A percentile compares a stretch with the other conserved stretches of the same genome.
phyloP scores from a whole-genome alignment of 345 rosid species.

The Carallia brachiata region DNA sequence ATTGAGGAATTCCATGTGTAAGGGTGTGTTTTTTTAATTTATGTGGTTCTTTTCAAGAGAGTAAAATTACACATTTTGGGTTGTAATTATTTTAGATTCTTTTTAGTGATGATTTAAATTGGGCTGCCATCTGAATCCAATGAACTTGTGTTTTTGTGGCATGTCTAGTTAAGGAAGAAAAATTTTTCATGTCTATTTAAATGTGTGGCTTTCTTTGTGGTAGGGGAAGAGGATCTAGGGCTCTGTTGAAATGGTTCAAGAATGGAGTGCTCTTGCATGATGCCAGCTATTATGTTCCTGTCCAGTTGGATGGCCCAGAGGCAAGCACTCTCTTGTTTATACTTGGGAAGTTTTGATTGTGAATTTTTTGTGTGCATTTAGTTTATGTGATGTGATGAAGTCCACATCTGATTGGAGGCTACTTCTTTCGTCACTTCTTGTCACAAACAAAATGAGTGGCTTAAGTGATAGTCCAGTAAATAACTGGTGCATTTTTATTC shows the following conservation, averaged over 20 bases:
- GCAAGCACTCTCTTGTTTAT: constrained; percentile 40
- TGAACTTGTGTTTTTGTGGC: no score
- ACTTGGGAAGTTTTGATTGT: background rate
- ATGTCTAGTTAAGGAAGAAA: no score
- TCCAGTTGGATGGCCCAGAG: constrained; percentile 79
- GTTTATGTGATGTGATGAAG: background rate
- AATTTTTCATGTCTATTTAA: background rate
- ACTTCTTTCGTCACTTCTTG: background rate
- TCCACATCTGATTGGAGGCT: background rate
- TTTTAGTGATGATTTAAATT: no score
- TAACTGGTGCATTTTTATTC: background rate
- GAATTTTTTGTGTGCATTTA: background rate
- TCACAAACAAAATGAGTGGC: background rate
- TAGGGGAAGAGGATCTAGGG: constrained; percentile 91
- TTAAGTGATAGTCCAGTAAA: no score
- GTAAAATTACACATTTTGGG: no score
- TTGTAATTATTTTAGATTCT: no score
- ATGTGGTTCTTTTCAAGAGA: no score
- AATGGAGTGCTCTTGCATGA: constrained; percentile 71
- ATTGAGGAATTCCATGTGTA: no score
- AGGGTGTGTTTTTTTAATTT: no score
- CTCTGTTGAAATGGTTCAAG: constrained; percentile 65
- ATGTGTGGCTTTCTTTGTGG: constrained; percentile 20
- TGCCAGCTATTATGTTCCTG: constrained; percentile 60
- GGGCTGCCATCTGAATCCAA: no score